These are phyloP conservation scores for Trichosporon coremiiforme DNA, from an alignment of 1,284 basidiomycete genomes.

Conservation along the genomic window DNA sequence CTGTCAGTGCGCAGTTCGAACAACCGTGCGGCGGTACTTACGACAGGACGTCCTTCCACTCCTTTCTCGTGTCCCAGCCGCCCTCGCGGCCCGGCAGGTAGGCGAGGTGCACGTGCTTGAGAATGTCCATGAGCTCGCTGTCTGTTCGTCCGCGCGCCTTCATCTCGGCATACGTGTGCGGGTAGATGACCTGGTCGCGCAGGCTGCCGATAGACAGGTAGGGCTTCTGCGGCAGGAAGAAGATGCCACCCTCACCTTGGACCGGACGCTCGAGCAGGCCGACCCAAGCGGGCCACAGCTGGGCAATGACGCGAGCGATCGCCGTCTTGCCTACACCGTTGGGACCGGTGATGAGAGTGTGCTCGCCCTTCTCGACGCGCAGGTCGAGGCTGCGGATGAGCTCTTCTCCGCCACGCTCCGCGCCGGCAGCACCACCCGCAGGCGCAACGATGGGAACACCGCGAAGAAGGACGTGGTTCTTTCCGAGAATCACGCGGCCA, in stretches of 20 bases:
- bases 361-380: constrained; percentile 74
- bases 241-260: constrained; percentile 63
- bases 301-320: constrained; percentile 84
- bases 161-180: constrained; percentile 79
- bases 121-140: constrained; percentile 70
- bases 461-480: constrained; percentile 62
- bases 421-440: constrained; percentile 59
- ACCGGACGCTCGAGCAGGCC: constrained; percentile 58
- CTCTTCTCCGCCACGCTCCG: constrained; percentile 62
- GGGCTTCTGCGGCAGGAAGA: constrained; percentile 88
- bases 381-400: constrained; percentile 76
- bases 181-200: constrained; percentile 73
- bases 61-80: constrained; percentile 84
- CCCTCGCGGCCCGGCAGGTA: constrained; percentile 88
- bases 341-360: constrained; percentile 85
- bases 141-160: constrained; percentile 66
- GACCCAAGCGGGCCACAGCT: constrained; percentile 72
- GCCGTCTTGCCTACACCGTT: constrained; percentile 94
- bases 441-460: constrained; percentile 77
- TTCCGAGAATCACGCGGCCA: constrained; percentile 55
- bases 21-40: constrained; percentile 27
- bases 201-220: constrained; percentile 87
- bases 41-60: constrained; percentile 87
- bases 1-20: no score
- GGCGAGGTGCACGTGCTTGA: constrained; percentile 77